phyloP scores from a whole-genome alignment of 768 basidiomycete genomes.

The Kwoniella europaea region DNA sequence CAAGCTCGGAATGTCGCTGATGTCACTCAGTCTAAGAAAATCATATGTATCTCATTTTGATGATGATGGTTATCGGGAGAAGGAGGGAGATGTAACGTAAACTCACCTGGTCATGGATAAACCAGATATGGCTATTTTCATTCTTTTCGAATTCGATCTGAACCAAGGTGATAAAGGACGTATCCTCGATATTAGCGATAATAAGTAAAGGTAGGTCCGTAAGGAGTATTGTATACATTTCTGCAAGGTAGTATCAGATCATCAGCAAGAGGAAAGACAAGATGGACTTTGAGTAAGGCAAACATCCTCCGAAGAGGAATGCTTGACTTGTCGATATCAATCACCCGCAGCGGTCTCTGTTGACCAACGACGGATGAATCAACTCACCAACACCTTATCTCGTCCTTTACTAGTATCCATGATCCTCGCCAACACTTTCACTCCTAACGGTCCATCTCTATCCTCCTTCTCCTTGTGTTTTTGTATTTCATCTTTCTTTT shows the following conservation, averaged over 20 bases:
- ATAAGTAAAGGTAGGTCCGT: constrained; percentile 51
- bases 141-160: constrained; percentile 37
- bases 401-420: constrained; percentile 60
- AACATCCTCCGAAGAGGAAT: neutral
- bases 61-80: neutral
- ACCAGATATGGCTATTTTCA: constrained; percentile 40
- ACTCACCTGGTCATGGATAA: constrained; percentile 51
- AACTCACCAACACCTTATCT: constrained; percentile 54
- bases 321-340: neutral
- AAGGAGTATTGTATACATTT: constrained; percentile 55
- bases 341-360: too few species aligned
- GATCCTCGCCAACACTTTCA: constrained; percentile 69
- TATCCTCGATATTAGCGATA: constrained; percentile 36
- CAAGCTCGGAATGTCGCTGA: too few species aligned
- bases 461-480: neutral
- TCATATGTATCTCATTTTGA: too few species aligned
- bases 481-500: constrained; percentile 1
- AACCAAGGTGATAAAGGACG: constrained; percentile 43
- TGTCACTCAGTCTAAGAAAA: too few species aligned
- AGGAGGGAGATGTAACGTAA: neutral
- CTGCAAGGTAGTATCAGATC: constrained; percentile 17
- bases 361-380: neutral
- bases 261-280: too few species aligned
- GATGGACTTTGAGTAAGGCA: too few species aligned
- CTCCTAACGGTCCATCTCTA: constrained; percentile 52